These are phyloP conservation scores for Actinomortierella ambigua DNA, from an alignment of 371 early-diverging fungal genomes.

Conservation along the genomic window DNA sequence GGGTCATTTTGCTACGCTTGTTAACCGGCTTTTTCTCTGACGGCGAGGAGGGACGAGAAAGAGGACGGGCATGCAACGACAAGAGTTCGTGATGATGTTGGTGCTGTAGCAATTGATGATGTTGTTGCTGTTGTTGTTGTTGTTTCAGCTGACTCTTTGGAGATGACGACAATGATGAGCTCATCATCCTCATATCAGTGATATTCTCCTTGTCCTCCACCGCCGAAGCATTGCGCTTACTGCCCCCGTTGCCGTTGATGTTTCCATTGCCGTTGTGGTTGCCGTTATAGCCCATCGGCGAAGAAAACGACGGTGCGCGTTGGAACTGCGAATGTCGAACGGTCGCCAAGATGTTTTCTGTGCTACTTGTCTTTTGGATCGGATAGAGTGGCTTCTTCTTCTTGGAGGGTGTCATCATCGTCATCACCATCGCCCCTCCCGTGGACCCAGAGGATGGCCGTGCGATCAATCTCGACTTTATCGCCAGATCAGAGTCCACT, in stretches of 20 bases:
- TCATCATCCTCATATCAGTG: too few relatives aligned
- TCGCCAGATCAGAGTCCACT: too few relatives aligned
- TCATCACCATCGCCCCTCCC: neutral
- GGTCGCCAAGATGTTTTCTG: constrained; percentile 39
- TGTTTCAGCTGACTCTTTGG: neutral
- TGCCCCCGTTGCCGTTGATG: constrained; percentile 4
- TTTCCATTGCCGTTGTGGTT: too few relatives aligned
- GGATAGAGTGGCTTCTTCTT: constrained; percentile 45
- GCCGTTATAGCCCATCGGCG: too few relatives aligned
- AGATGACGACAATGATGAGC: neutral
- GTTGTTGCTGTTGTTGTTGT: neutral
- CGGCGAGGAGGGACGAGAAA: too few relatives aligned
- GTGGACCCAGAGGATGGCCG: too few relatives aligned
- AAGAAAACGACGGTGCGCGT: neutral
- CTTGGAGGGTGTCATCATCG: constrained; percentile 9
- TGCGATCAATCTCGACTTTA: too few relatives aligned
- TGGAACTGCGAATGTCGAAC: constrained; percentile 13
- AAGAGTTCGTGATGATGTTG: too few relatives aligned
- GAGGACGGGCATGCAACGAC: too few relatives aligned
- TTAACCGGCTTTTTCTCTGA: too few relatives aligned
- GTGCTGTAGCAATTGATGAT: too few relatives aligned
- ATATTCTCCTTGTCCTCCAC: constrained; percentile 38
- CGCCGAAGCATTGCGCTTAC: constrained; percentile 13
- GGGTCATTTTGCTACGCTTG: too few relatives aligned
- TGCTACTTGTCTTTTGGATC: constrained; percentile 34